These are phyloP conservation scores for Symbiodinium pilosum DNA, from an alignment of 73 alveolate species.

Conservation along the genomic window DNA sequence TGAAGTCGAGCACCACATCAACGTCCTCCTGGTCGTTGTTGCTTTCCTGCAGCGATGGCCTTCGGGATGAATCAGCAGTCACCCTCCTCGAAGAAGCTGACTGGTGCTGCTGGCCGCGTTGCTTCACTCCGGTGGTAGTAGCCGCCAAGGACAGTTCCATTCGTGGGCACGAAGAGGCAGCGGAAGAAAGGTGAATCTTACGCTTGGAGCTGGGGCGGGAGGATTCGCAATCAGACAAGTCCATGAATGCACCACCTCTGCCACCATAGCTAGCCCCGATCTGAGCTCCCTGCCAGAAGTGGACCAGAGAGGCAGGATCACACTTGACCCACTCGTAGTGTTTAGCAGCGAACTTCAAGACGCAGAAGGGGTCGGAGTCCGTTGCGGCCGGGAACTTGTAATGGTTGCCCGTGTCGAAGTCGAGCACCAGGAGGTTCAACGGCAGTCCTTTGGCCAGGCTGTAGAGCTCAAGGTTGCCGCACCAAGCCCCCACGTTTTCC, in stretches of 20 bases:
- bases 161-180: too few species aligned
- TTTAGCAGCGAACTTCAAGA: neutral
- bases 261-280: neutral
- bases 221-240: too few species aligned
- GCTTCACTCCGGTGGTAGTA: too few species aligned
- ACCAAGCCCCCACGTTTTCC: neutral
- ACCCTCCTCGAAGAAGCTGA: too few species aligned
- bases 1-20: too few species aligned
- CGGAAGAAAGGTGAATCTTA: too few species aligned
- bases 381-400: neutral
- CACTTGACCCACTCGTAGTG: conserved; percentile 47
- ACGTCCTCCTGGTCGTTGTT: too few species aligned
- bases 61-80: too few species aligned
- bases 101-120: too few species aligned
- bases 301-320: neutral
- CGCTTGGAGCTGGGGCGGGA: too few species aligned
- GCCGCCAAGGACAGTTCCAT: too few species aligned
- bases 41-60: too few species aligned
- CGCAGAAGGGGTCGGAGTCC: conserved; percentile 1
- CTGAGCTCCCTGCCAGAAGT: neutral
- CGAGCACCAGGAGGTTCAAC: conserved; percentile 6
- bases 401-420: neutral
- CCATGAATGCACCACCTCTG: neutral
- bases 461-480: neutral
- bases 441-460: neutral